A percentile compares a stretch with the other conserved stretches of the same genome.
These are phyloP conservation scores for Mortierella sp. DNA, from an alignment of 371 early-diverging fungal species.

Conservation along the genomic window DNA sequence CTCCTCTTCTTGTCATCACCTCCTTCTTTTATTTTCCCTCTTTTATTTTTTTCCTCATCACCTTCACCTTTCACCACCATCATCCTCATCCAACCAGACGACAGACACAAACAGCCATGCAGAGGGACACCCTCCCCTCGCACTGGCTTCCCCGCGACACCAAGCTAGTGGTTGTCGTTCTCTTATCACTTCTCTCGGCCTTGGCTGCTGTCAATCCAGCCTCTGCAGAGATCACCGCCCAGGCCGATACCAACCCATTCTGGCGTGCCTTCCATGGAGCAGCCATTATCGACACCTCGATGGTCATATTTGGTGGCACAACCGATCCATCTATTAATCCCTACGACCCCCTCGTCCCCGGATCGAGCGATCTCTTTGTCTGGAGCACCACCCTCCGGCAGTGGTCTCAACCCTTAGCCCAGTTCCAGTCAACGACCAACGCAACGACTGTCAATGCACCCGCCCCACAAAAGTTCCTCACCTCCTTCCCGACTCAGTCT, in stretches of 20 bases:
- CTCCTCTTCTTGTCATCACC: not conserved
- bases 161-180: not conserved
- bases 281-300: conserved; percentile 39
- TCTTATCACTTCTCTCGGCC: not conserved
- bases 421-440: conserved; percentile 10
- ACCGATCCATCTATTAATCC: conserved; percentile 26
- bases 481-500: conserved; percentile 30
- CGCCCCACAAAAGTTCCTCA: conserved; percentile 47
- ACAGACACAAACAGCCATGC: conserved; percentile 11
- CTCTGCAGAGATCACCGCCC: not conserved
- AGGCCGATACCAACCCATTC: conserved; percentile 19
- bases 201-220: not conserved
- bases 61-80: not conserved
- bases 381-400: conserved; percentile 46
- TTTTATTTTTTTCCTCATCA: too few relatives aligned
- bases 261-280: conserved; percentile 57
- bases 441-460: conserved; percentile 9
- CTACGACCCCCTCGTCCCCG: conserved; percentile 18
- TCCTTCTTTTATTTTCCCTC: not conserved
- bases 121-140: conserved; percentile 21
- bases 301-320: conserved; percentile 53
- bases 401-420: conserved; percentile 41
- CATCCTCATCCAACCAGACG: not conserved
- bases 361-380: conserved; percentile 47
- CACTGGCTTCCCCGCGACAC: conserved; percentile 10